phyloP scores from a whole-genome alignment of 2,329 filamentous ascomycete species.

The Rhynchosporium graminicola region DNA sequence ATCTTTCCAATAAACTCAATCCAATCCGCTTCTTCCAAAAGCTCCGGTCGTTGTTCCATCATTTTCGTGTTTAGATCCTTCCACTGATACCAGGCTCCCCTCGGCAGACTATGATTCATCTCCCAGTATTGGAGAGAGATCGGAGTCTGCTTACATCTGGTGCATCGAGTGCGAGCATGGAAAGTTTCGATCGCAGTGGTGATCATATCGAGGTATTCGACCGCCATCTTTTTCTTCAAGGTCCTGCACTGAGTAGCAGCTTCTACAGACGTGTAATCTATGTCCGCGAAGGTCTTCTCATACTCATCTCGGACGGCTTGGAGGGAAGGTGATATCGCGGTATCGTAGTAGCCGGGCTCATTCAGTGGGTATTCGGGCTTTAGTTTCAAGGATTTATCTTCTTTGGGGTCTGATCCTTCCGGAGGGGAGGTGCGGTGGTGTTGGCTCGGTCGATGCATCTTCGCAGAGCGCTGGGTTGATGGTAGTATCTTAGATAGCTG shows the following conservation, averaged over 20 bases:
- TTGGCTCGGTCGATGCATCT: not conserved
- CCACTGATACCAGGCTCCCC: not conserved
- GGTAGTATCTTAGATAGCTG: not conserved
- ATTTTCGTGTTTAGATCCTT: not conserved
- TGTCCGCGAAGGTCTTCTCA: not conserved
- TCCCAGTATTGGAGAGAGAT: slow-evolving; percentile 1
- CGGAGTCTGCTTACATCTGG: slow-evolving; percentile 12
- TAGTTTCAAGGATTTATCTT: not conserved
- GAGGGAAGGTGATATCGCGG: not conserved
- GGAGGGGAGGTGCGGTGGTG: not conserved
- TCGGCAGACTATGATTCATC: slow-evolving; percentile 13
- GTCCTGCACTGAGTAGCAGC: not conserved
- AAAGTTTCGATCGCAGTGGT: slow-evolving; percentile 1
- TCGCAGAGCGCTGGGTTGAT: not conserved
- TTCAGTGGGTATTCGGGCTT: not conserved
- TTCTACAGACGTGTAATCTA: not conserved
- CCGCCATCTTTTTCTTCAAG: slow-evolving; percentile 2
- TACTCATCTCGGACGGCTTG: not conserved
- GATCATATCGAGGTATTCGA: not conserved
- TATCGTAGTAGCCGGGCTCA: not conserved
- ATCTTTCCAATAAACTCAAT: slow-evolving; percentile 6
- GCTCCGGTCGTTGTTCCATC: slow-evolving; percentile 4
- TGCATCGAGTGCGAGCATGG: slow-evolving; percentile 12
- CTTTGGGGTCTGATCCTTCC: not conserved
- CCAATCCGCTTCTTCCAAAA: slow-evolving; percentile 7